Evolutionary conservation across 805 yeast genomes (phyloP), one percentile per base, ranked within the genome.

Genomic region (Lipomyces kockii): DNA sequence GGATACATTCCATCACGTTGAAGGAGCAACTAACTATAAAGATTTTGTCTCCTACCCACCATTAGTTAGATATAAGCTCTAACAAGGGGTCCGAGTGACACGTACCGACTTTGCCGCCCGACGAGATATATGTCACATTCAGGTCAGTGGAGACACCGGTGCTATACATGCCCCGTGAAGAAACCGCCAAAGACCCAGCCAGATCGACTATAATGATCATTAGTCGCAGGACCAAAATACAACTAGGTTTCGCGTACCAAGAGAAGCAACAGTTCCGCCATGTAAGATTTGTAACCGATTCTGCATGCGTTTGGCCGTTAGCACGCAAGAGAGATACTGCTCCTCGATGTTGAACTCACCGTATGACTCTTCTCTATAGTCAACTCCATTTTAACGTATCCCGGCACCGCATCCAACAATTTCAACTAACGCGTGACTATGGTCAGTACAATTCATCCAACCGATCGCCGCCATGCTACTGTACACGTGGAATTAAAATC

Each of bases 81-180:
- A 37, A 14, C 57, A 52, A 20, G 32, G 25, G 17, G 20, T 29
- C 32, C 22, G 2, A 43, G 49, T 37, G 14, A 43, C 6, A 43
- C 61, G n/a, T 55, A 61, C 77, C 79, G 9, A 75, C 70, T 66
- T 72, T 75, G 32, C 84, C 84, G 0, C 82, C 82, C 5, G 80
- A 68, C 9, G 79, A 61, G 35, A 81, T 65, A 64, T 77, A 81
- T 3, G 83, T 79, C 14, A 80, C 78, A 52, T 78, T 76, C 61
- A 81, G 69, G 63, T 81, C 84, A 1, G 82, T 82, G 22, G 82
- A 75, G 39, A 81, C 84, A 5, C 84, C 84, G 0, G 84, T 82
- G 67, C 76, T 67, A 62, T 74, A 81, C 73, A 80, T 61, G 8
- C 84, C 84, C 20, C 77, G 72, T 25, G 82, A 77, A 1, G 83